These are phyloP conservation scores for Auxenochlorella pyrenoidosa DNA, from an alignment of 139 green algal species.

Conservation along the genomic window DNA sequence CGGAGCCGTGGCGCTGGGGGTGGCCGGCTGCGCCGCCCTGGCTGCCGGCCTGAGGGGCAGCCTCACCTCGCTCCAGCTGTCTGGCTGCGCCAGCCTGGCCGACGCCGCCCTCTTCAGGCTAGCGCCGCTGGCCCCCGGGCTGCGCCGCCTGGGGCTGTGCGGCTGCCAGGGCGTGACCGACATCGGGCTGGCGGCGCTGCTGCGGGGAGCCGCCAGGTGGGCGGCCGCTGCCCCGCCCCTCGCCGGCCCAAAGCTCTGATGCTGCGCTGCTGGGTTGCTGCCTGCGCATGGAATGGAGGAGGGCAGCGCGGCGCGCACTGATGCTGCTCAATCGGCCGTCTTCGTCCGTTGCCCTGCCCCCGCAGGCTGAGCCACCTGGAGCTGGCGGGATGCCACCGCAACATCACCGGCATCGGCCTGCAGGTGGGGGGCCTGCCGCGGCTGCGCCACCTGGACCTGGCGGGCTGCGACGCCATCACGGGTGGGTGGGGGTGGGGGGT, in stretches of 20 bases:
- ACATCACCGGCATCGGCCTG: constrained; percentile 21
- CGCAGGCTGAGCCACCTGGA: constrained; percentile 16
- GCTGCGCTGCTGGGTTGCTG: no score
- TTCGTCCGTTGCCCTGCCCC: no score
- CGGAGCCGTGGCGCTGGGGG: neutral
- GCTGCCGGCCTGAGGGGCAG: neutral
- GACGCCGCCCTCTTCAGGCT: neutral
- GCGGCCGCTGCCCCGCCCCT: neutral
- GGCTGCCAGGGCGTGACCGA: constrained; percentile 19
- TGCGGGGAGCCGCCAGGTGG: constrained; percentile 1
- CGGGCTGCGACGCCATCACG: constrained; percentile 24
- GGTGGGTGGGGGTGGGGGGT: neutral
- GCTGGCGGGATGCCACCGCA: constrained; percentile 27
- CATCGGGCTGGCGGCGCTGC: constrained; percentile 8
- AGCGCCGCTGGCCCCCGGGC: neutral
- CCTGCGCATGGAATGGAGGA: no score
- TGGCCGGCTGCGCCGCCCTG: neutral
- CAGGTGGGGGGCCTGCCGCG: neutral
- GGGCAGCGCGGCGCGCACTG: no score
- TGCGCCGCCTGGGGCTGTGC: constrained; percentile 3
- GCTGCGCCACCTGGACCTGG: constrained; percentile 20
- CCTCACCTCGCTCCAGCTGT: neutral
- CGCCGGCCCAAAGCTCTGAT: no score
- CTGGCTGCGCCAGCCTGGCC: neutral
- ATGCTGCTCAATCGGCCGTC: neutral